phyloP scores from a whole-genome alignment of 179 eudicot species.

The Gypsophila paniculata region DNA sequence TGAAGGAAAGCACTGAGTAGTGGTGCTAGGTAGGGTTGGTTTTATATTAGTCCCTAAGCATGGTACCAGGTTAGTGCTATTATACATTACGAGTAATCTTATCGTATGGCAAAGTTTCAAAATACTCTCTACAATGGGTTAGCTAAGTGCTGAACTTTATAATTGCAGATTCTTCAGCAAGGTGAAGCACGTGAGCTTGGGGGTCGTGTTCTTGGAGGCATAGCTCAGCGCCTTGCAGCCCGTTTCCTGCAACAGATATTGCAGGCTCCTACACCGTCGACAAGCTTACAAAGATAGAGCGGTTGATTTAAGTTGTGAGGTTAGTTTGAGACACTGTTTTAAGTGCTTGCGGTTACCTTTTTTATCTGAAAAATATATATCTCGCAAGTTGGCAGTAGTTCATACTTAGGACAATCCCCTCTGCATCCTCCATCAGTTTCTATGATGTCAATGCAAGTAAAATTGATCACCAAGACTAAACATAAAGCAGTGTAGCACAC shows the following conservation, averaged over 20 bases:
- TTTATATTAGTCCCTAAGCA: neutral
- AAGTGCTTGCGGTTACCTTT: neutral
- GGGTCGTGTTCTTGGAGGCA: slow-evolving; percentile 81
- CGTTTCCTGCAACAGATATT: slow-evolving; percentile 91
- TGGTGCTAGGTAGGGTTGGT: neutral
- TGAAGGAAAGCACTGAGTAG: neutral
- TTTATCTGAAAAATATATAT: neutral
- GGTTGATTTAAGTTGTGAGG: slow-evolving; percentile 10
- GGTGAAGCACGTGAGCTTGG: slow-evolving; percentile 82
- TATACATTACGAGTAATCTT: neutral
- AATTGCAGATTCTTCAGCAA: slow-evolving; percentile 74
- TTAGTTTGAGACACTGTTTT: neutral
- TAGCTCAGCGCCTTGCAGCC: slow-evolving; percentile 90
- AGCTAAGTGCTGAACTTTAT: slow-evolving; percentile 7
- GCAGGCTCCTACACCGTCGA: slow-evolving; percentile 44
- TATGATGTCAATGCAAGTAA: neutral
- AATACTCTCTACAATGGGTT: neutral
- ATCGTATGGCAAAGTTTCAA: neutral
- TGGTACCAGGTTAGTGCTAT: neutral
- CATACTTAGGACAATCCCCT: neutral
- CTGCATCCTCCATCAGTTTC: neutral
- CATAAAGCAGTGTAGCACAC: neutral
- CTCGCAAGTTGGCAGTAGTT: neutral
- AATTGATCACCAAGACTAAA: neutral
- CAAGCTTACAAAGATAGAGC: slow-evolving; percentile 20